Evolutionary conservation across 2,329 filamentous ascomycete genomes (phyloP).

Genomic region (Penicillium sp.): DNA sequence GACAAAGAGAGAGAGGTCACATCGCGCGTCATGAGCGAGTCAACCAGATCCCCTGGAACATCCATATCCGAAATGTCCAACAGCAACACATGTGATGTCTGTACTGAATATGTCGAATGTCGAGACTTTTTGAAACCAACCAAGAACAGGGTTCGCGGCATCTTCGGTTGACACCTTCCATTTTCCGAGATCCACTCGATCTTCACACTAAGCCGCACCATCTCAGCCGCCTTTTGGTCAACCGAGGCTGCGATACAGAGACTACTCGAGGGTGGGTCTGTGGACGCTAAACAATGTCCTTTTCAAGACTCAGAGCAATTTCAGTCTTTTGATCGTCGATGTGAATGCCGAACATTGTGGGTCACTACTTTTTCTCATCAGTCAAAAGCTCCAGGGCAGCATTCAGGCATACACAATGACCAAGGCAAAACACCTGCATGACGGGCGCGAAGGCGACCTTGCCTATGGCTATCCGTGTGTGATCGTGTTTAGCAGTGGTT

Average conservation of each 20-base stretch:
- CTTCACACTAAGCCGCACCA: conserved; percentile 22
- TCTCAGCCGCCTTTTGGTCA: neutral
- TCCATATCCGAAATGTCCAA: neutral
- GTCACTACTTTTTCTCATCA: neutral
- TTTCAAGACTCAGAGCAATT: neutral
- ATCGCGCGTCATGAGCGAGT: neutral
- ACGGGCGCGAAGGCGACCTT: neutral
- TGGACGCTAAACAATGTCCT: conserved; percentile 1
- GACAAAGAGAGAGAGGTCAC: neutral
- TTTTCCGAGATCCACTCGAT: conserved; percentile 11
- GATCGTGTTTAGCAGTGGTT: neutral
- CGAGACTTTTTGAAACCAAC: neutral
- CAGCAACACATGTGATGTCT: neutral
- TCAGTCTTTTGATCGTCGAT: neutral
- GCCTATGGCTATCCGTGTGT: neutral
- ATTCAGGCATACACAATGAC: neutral
- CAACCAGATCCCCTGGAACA: neutral
- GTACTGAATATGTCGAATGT: neutral
- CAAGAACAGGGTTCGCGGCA: neutral
- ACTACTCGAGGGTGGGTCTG: neutral
- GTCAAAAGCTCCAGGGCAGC: neutral
- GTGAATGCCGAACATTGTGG: neutral
- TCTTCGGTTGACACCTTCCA: conserved; percentile 9
- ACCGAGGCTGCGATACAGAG: neutral
- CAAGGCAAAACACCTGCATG: neutral